phyloP scores from a whole-genome alignment of 805 yeast genomes.

The Ogataea polymorpha region DNA sequence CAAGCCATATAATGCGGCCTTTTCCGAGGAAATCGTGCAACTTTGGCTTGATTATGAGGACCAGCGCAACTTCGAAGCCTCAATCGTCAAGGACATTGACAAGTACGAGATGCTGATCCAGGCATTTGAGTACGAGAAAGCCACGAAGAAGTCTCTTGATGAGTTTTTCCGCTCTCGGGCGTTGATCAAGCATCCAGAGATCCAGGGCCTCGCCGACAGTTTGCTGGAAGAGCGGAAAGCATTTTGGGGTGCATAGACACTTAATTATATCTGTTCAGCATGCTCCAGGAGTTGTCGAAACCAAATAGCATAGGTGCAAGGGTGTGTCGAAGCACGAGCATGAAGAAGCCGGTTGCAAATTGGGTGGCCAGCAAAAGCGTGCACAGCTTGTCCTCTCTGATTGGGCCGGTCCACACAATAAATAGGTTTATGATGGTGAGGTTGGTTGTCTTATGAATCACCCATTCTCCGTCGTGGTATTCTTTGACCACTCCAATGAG shows the following conservation, averaged over 20 bases:
- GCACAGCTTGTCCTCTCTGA: conserved; percentile 80
- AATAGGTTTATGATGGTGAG: conserved; percentile 83
- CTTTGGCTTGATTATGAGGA: conserved; percentile 90
- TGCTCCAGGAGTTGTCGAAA: conserved; percentile 65
- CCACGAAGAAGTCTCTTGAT: conserved; percentile 54
- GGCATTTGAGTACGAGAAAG: conserved; percentile 80
- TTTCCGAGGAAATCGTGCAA: conserved; percentile 62
- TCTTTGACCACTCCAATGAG: conserved; percentile 45
- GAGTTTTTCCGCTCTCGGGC: conserved; percentile 66
- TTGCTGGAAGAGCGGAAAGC: conserved; percentile 44
- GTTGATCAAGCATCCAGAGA: conserved; percentile 68
- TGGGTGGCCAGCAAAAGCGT: conserved; percentile 57
- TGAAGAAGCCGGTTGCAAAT: conserved; percentile 58
- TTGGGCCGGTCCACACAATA: conserved; percentile 85
- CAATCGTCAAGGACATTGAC: conserved; percentile 90
- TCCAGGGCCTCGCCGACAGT: conserved; percentile 65
- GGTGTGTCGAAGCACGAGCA: conserved; percentile 74
- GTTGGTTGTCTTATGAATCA: conserved; percentile 55
- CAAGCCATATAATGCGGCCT: conserved; percentile 57
- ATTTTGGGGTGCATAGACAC: conserved; percentile 32
- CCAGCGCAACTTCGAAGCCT: conserved; percentile 75
- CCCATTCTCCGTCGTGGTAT: conserved; percentile 23
- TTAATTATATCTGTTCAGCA: conserved; percentile 30
- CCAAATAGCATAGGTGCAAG: conserved; percentile 87
- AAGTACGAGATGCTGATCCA: conserved; percentile 83